phyloP scores from a whole-genome alignment of 75 land plant genomes.

The Selaginella tamariscina region DNA sequence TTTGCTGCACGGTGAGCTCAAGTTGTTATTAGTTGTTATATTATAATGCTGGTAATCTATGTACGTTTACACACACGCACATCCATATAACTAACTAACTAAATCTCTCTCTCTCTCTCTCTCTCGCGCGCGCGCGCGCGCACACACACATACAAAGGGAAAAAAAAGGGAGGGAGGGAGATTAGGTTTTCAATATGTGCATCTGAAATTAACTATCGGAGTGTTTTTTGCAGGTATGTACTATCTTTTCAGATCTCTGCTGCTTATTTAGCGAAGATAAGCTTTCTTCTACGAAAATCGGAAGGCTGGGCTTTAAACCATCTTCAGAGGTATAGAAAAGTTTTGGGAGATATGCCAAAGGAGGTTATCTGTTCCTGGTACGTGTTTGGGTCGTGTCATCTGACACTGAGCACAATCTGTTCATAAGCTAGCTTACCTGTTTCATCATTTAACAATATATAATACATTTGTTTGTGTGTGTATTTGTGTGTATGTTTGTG shows the following conservation, averaged over 20 bases:
- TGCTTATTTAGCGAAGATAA: conserved; percentile 55
- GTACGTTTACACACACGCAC: no score
- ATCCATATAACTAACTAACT: no score
- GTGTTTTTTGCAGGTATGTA: conserved; percentile 38
- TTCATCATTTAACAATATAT: no score
- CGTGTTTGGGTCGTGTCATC: background rate
- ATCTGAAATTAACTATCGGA: background rate
- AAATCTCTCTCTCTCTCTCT: no score
- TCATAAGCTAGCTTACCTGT: no score
- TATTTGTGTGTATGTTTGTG: no score
- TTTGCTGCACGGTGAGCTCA: background rate
- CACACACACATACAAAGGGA: no score
- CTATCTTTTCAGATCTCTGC: conserved; percentile 70
- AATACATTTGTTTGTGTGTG: no score
- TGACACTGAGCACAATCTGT: no score
- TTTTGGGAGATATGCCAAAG: conserved; percentile 82
- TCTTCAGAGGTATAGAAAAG: conserved; percentile 37
- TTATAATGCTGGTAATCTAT: no score
- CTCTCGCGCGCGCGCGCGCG: no score
- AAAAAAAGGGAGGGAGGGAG: no score
- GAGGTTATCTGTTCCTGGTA: conserved; percentile 60
- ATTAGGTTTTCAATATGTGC: background rate
- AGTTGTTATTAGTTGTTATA: background rate
- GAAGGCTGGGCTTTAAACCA: conserved; percentile 55
- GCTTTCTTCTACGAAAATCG: conserved; percentile 50